phyloP scores from a whole-genome alignment of 1,284 basidiomycete genomes.

The Trametes sp. region DNA sequence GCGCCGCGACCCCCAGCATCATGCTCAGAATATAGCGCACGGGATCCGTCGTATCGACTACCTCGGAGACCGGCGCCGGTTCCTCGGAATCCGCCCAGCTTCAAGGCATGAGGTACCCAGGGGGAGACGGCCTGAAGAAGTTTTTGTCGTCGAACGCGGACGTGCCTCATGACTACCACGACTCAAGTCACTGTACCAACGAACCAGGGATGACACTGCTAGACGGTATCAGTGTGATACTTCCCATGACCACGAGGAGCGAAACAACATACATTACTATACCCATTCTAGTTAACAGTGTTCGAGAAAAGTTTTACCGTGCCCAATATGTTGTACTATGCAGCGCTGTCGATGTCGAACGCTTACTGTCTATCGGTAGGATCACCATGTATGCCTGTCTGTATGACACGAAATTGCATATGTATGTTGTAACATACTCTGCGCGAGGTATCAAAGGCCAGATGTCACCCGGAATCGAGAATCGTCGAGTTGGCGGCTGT shows the following conservation, averaged over 20 bases:
- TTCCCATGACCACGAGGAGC: background rate
- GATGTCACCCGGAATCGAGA: no score
- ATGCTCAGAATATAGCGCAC: slow-evolving; percentile 21
- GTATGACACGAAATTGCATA: background rate
- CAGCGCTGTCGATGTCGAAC: background rate
- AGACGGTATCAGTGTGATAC: background rate
- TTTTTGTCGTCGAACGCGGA: slow-evolving; percentile 27
- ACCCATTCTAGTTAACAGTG: background rate
- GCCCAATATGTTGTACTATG: background rate
- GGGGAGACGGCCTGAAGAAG: slow-evolving; percentile 18
- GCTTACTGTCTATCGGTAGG: background rate
- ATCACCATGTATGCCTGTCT: background rate
- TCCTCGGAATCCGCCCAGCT: slow-evolving; percentile 28
- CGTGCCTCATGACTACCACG: background rate
- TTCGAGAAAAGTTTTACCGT: background rate
- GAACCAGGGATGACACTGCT: background rate
- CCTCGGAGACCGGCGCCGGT: slow-evolving; percentile 27
- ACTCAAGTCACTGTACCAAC: no score
- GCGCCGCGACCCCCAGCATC: slow-evolving; percentile 20
- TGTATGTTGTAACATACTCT: background rate
- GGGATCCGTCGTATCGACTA: slow-evolving; percentile 35
- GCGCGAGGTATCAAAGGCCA: no score
- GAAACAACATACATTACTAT: background rate
- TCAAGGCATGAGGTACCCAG: slow-evolving; percentile 13
- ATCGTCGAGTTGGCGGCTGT: no score